Conservation (phyloP, 192 early-diverging fungal genomes). For the Gryganskiella cystojenkinii region DNA sequence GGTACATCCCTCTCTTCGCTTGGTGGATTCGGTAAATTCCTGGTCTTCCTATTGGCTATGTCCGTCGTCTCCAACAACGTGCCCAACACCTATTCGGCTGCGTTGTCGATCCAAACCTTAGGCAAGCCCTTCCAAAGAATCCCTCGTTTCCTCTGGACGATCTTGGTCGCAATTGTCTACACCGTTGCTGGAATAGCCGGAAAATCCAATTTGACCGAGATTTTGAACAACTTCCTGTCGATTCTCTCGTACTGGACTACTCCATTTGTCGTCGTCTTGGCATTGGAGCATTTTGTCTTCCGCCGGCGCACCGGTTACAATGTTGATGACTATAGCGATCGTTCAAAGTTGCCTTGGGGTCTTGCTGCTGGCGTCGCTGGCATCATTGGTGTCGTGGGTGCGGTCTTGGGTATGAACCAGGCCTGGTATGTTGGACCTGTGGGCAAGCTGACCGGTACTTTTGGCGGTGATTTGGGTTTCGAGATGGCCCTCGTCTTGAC, state of each 20-base stretch:
- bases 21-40: constrained; percentile 20
- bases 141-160: constrained; percentile 38
- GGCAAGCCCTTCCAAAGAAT: constrained; percentile 32
- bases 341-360: constrained; percentile 23
- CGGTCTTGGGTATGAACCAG: constrained; percentile 44
- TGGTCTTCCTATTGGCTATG: constrained; percentile 27
- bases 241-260: constrained; percentile 46
- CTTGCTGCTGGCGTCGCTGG: constrained; percentile 28
- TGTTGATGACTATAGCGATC: constrained; percentile 20
- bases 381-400: constrained; percentile 31
- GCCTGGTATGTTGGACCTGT: constrained; percentile 40
- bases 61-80: constrained; percentile 42
- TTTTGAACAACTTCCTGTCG: constrained; percentile 32
- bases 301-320: constrained; percentile 28
- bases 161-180: constrained; percentile 28
- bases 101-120: constrained; percentile 27
- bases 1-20: constrained; percentile 6
- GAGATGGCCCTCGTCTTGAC: constrained; percentile 38
- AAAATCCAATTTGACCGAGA: constrained; percentile 12
- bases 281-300: constrained; percentile 26
- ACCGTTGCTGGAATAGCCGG: constrained; percentile 34
- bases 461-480: constrained; percentile 49
- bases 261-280: constrained; percentile 24
- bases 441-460: constrained; percentile 32
- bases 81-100: constrained; percentile 43